phyloP scores from a whole-genome alignment of 108 stramenopile genomes.

The Nitzschia putrida region DNA sequence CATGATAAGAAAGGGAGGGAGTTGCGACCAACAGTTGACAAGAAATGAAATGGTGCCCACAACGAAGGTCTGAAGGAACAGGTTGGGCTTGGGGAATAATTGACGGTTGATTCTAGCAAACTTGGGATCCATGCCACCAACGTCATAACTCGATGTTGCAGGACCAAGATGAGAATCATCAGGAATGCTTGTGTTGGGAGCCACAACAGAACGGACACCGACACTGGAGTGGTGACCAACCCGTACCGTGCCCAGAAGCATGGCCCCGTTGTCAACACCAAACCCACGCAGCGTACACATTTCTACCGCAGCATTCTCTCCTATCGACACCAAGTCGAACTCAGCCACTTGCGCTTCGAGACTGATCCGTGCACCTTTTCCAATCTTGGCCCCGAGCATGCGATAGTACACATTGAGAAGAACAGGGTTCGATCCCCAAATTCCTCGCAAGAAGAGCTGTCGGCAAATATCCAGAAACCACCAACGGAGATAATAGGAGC shows the following conservation, averaged over 20 bases:
- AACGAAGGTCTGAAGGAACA: conserved; percentile 17
- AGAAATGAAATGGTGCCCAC: conserved; percentile 26
- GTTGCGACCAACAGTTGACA: conserved; percentile 26
- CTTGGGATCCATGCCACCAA: neutral
- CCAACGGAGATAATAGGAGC: conserved; percentile 57
- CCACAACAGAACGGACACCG: conserved; percentile 50
- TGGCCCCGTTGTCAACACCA: conserved; percentile 54
- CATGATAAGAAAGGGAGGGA: conserved; percentile 40
- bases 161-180: conserved; percentile 41
- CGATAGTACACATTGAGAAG: conserved; percentile 38
- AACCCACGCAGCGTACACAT: conserved; percentile 44
- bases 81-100: conserved; percentile 29
- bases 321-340: conserved; percentile 53
- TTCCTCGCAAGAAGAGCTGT: conserved; percentile 35
- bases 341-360: conserved; percentile 48
- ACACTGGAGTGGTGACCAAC: conserved; percentile 47
- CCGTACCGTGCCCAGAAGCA: conserved; percentile 45
- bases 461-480: conserved; percentile 54
- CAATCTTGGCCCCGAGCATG: conserved; percentile 58
- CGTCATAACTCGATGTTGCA: conserved; percentile 39
- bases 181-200: conserved; percentile 46
- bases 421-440: conserved; percentile 37
- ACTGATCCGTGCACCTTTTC: conserved; percentile 35
- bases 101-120: conserved; percentile 30
- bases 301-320: conserved; percentile 43